Percentiles rank a stretch among this genome's conserved stretches.
phyloP scores from a whole-genome alignment of 352 stramenopile genomes.

The Thalassiosira hispida region DNA sequence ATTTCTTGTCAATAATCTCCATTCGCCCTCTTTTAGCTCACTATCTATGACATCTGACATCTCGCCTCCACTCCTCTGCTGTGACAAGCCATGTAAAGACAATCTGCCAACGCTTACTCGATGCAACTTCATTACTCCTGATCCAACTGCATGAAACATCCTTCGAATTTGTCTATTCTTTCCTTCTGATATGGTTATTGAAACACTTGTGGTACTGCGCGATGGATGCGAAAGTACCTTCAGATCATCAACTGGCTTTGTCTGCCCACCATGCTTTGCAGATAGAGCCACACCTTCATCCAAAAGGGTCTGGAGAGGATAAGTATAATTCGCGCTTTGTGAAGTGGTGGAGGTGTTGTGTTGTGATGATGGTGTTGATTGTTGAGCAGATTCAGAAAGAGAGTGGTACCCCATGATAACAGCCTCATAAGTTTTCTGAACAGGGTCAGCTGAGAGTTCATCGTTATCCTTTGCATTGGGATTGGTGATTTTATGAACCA shows the following conservation, averaged over 20 bases:
- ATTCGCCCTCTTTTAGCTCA: slow-evolving; percentile 57
- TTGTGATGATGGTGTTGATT: slow-evolving; percentile 3
- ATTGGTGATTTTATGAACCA: slow-evolving; percentile 75
- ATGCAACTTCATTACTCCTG: slow-evolving; percentile 69
- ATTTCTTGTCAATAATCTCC: slow-evolving; percentile 60
- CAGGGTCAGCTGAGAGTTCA: background rate
- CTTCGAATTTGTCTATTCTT: slow-evolving; percentile 75
- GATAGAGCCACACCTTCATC: slow-evolving; percentile 60
- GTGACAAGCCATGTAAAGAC: slow-evolving; percentile 2
- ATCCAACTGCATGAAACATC: slow-evolving; percentile 75
- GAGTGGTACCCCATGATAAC: slow-evolving; percentile 64
- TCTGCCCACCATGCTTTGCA: slow-evolving; percentile 61
- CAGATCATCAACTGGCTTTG: slow-evolving; percentile 49
- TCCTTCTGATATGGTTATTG: slow-evolving; percentile 67
- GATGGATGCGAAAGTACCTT: slow-evolving; percentile 64
- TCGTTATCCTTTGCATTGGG: slow-evolving; percentile 36
- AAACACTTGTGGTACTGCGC: slow-evolving; percentile 64
- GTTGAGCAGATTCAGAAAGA: slow-evolving; percentile 7
- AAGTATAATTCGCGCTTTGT: background rate
- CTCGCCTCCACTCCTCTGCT: slow-evolving; percentile 1
- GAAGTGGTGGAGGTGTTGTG: background rate
- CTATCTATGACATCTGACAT: slow-evolving; percentile 9
- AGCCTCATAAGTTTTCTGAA: slow-evolving; percentile 71
- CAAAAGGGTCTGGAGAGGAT: slow-evolving; percentile 44
- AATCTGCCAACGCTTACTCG: slow-evolving; percentile 51